These are phyloP conservation scores for Ascocoryne sarcoides DNA, from an alignment of 2,329 filamentous ascomycete genomes.

Conservation along the genomic window DNA sequence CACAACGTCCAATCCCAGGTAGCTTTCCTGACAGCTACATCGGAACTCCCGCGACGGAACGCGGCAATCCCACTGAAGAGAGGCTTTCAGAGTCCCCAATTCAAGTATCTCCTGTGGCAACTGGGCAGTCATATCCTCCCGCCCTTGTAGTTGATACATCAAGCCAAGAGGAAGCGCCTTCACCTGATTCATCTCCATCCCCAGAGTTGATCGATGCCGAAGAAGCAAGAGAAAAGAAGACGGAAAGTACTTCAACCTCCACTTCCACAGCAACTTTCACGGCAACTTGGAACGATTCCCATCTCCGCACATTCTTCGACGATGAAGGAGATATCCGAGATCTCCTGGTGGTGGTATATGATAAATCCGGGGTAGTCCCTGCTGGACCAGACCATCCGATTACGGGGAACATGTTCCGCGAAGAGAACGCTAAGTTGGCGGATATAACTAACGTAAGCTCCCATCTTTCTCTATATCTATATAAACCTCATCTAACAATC, in stretches of 20 bases:
- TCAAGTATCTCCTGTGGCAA: constrained; percentile 50
- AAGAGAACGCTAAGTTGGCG: constrained; percentile 76
- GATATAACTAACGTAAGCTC: constrained; percentile 69
- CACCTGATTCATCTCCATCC: constrained; percentile 54
- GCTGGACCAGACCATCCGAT: constrained; percentile 80
- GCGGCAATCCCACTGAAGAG: constrained; percentile 30
- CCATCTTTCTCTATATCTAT: constrained; percentile 1
- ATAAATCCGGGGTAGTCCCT: constrained; percentile 75
- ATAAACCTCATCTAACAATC: constrained; percentile 14
- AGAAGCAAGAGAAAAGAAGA: constrained; percentile 28
- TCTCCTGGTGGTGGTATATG: constrained; percentile 82
- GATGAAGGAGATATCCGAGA: constrained; percentile 83
- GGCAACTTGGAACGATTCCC: constrained; percentile 77
- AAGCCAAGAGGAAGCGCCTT: constrained; percentile 58
- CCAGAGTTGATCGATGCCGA: constrained; percentile 48
- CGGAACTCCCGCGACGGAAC: constrained; percentile 25
- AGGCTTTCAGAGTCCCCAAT: constrained; percentile 58
- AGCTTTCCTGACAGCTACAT: constrained; percentile 29
- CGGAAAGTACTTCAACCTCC: constrained; percentile 39
- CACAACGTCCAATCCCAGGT: constrained; percentile 26
- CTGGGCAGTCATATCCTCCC: constrained; percentile 45
- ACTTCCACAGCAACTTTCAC: constrained; percentile 42
- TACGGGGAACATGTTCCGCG: constrained; percentile 69
- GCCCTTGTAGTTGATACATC: constrained; percentile 63
- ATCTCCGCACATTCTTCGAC: constrained; percentile 82